A percentile compares a stretch with the other conserved stretches of the same genome.
phyloP scores from a whole-genome alignment of 768 basidiomycete species.

The Punctularia strigosozonata region DNA sequence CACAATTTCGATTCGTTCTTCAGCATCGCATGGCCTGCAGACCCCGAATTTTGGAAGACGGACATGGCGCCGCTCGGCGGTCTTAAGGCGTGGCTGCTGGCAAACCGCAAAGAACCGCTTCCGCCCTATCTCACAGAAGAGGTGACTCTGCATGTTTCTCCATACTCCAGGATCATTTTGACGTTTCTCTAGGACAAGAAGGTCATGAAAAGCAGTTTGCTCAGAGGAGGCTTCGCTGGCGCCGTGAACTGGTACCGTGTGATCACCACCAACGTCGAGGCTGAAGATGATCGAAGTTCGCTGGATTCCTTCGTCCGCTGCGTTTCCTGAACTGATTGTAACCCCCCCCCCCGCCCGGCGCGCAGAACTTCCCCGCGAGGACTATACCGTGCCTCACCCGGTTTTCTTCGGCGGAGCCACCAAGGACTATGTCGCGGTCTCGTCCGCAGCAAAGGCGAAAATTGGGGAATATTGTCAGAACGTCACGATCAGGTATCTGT shows the following conservation, averaged over 20 bases:
- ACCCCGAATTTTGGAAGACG: constrained; percentile 23
- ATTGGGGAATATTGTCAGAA: constrained; percentile 16
- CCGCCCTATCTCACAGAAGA: constrained; percentile 21
- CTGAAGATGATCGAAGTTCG: constrained; percentile 18
- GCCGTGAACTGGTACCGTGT: constrained; percentile 27
- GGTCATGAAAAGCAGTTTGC: constrained; percentile 16
- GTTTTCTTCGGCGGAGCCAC: constrained; percentile 25
- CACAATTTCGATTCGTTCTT: constrained; percentile 27
- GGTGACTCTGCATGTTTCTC: constrained; percentile 10
- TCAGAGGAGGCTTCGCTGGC: constrained; percentile 19
- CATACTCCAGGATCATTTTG: neutral
- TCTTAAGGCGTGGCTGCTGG: constrained; percentile 19
- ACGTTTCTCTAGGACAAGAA: constrained; percentile 15
- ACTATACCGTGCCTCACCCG: constrained; percentile 17
- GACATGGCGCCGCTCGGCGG: constrained; percentile 23
- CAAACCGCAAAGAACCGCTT: constrained; percentile 14
- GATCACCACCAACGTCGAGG: constrained; percentile 16
- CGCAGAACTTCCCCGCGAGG: neutral
- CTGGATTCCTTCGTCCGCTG: too few species aligned
- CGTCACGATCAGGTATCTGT: constrained; percentile 16
- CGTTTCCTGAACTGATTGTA: too few species aligned
- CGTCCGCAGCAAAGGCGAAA: constrained; percentile 11
- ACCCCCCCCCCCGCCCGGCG: neutral
- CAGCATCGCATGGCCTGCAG: constrained; percentile 20
- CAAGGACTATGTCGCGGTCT: constrained; percentile 22